Percentiles rank a stretch among this genome's conserved stretches.
phyloP scores from a whole-genome alignment of 2,329 filamentous ascomycete species.

The Phialemonium atrogriseum region DNA sequence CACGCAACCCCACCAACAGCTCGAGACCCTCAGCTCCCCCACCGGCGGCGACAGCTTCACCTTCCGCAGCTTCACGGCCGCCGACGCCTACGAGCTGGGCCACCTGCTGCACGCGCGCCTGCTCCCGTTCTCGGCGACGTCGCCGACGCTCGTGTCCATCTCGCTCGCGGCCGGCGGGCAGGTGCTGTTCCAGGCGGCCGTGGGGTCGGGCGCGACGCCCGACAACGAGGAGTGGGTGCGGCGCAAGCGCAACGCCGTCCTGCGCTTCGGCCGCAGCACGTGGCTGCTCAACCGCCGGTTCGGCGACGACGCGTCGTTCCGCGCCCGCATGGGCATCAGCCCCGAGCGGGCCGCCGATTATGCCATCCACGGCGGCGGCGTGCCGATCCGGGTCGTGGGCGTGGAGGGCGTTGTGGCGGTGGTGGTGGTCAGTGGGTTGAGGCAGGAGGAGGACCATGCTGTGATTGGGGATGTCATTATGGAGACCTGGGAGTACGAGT shows the following conservation, averaged over 20 bases:
- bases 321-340: constrained; percentile 55
- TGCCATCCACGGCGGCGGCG: constrained; percentile 70
- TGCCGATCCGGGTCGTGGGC: constrained; percentile 62
- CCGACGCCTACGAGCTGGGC: constrained; percentile 59
- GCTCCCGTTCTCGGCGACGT: constrained; percentile 32
- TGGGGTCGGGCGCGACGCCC: constrained; percentile 56
- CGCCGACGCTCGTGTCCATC: constrained; percentile 55
- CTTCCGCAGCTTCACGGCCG: constrained; percentile 47
- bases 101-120: constrained; percentile 57
- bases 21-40: constrained; percentile 19
- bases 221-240: constrained; percentile 66
- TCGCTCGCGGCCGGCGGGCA: constrained; percentile 49
- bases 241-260: constrained; percentile 63
- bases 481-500: constrained; percentile 31
- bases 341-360: constrained; percentile 48
- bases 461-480: constrained; percentile 63
- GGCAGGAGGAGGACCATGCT: constrained; percentile 70
- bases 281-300: constrained; percentile 67
- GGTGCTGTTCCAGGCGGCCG: constrained; percentile 62
- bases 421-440: constrained; percentile 67
- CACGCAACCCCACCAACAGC: constrained; percentile 10
- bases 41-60: constrained; percentile 30
- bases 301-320: constrained; percentile 57
- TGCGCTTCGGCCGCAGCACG: constrained; percentile 61
- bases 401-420: constrained; percentile 71